These are phyloP conservation scores for Colletotrichum orbiculare DNA, from an alignment of 2,329 filamentous ascomycete species.

Conservation along the genomic window DNA sequence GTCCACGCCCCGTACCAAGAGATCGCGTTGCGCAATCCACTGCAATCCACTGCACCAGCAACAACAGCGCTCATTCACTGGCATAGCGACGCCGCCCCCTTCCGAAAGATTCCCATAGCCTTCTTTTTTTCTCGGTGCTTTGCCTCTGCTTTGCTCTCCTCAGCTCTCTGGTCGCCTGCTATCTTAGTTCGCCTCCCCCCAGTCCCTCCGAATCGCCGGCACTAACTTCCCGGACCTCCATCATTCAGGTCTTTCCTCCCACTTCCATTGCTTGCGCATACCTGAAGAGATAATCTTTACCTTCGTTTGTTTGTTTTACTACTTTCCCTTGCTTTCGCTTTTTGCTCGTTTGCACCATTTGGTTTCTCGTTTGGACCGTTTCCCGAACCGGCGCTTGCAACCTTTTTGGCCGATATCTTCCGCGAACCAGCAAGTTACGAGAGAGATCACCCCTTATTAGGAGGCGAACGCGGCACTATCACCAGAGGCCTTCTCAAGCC, in stretches of 20 bases:
- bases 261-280: too few species aligned
- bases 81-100: conserved; percentile 12
- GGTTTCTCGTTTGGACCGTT: neutral
- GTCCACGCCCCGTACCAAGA: conserved; percentile 36
- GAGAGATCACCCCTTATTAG: conserved; percentile 18
- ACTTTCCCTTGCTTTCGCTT: conserved; percentile 15
- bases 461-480: conserved; percentile 14
- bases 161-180: too few species aligned
- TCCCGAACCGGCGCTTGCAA: neutral
- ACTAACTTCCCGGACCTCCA: conserved; percentile 30
- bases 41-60: conserved; percentile 1
- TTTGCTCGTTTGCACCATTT: conserved; percentile 1
- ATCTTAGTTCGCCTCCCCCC: too few species aligned
- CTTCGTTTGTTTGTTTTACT: conserved; percentile 29
- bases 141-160: neutral
- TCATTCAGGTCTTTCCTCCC: conserved; percentile 19
- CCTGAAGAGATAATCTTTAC: conserved; percentile 13
- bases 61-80: neutral
- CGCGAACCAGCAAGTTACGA: neutral
- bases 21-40: conserved; percentile 36
- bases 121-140: conserved; percentile 1
- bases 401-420: neutral
- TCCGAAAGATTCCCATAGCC: conserved; percentile 16
- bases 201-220: neutral
- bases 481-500: conserved; percentile 26